These are phyloP conservation scores for Mycena belliarum DNA, from an alignment of 768 basidiomycete species.

Conservation along the genomic window DNA sequence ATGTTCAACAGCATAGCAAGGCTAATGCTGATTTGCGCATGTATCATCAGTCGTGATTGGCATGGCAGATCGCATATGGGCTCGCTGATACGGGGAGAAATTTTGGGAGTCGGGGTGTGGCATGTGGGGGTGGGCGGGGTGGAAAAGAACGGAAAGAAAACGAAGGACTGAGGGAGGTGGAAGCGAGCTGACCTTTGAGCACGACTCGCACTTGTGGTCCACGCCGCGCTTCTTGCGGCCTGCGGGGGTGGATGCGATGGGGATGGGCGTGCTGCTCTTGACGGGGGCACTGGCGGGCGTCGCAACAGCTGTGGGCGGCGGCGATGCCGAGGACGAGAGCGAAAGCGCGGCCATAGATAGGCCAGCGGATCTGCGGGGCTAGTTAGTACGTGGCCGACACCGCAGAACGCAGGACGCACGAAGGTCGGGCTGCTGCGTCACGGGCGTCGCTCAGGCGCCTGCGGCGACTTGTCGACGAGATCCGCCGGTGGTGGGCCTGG, in stretches of 20 bases:
- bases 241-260: conserved; percentile 35
- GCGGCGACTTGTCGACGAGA: conserved; percentile 72
- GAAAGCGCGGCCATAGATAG: conserved; percentile 23
- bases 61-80: conserved; percentile 1
- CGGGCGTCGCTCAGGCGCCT: conserved; percentile 77
- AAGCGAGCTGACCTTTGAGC: conserved; percentile 71
- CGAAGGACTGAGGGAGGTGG: background rate
- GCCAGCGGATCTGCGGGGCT: conserved; percentile 12
- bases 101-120: background rate
- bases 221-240: conserved; percentile 73
- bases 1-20: no score
- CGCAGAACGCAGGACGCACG: conserved; percentile 49
- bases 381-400: conserved; percentile 1
- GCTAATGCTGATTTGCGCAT: background rate
- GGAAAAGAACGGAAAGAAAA: background rate
- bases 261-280: conserved; percentile 35
- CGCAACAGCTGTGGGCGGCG: conserved; percentile 14
- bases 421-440: conserved; percentile 73
- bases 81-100: background rate
- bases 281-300: conserved; percentile 25
- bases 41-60: conserved; percentile 5
- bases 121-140: background rate
- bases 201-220: conserved; percentile 91
- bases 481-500: conserved; percentile 55
- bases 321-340: conserved; percentile 17